Conservation (phyloP, 768 basidiomycete genomes). For the Pilatotrama ljubarskyi region DNA sequence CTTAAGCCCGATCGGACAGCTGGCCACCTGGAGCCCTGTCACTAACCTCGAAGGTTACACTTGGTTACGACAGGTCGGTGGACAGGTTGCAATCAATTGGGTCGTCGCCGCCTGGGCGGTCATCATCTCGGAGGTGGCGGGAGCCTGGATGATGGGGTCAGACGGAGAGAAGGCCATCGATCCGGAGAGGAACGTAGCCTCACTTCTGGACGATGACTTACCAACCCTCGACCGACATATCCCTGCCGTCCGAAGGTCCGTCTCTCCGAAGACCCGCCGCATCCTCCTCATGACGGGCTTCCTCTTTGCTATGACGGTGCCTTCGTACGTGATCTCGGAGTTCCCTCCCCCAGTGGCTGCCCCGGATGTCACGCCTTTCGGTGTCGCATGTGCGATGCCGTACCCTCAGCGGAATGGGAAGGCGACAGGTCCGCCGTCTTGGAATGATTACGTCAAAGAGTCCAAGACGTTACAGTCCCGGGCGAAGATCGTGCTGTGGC, state of each 20-base stretch:
- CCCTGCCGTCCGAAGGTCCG: slow-evolving; percentile 11
- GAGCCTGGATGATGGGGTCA: slow-evolving; percentile 57
- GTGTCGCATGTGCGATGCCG: slow-evolving; percentile 71
- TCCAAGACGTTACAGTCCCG: slow-evolving; percentile 42
- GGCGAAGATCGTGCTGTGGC: slow-evolving; percentile 73
- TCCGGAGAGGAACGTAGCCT: not conserved
- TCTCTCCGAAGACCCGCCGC: slow-evolving; percentile 15
- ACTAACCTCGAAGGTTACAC: slow-evolving; percentile 52
- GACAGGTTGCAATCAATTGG: slow-evolving; percentile 70
- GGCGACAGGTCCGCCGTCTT: slow-evolving; percentile 34
- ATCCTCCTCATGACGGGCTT: slow-evolving; percentile 40
- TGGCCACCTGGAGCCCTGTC: slow-evolving; percentile 71
- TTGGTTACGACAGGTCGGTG: slow-evolving; percentile 62
- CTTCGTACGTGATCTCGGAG: slow-evolving; percentile 49
- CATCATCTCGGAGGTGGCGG: slow-evolving; percentile 54
- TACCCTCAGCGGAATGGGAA: slow-evolving; percentile 42
- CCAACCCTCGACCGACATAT: not conserved
- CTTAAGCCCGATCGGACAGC: slow-evolving; percentile 66
- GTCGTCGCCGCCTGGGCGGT: slow-evolving; percentile 75
- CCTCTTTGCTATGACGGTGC: slow-evolving; percentile 51
- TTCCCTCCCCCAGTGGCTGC: slow-evolving; percentile 44
- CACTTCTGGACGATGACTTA: slow-evolving; percentile 17
- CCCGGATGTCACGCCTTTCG: slow-evolving; percentile 50
- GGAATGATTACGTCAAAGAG: slow-evolving; percentile 66
- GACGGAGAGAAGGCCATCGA: slow-evolving; percentile 8